Conservation (phyloP, 2,329 filamentous ascomycete genomes). For the Elsinoe necatrix region DNA sequence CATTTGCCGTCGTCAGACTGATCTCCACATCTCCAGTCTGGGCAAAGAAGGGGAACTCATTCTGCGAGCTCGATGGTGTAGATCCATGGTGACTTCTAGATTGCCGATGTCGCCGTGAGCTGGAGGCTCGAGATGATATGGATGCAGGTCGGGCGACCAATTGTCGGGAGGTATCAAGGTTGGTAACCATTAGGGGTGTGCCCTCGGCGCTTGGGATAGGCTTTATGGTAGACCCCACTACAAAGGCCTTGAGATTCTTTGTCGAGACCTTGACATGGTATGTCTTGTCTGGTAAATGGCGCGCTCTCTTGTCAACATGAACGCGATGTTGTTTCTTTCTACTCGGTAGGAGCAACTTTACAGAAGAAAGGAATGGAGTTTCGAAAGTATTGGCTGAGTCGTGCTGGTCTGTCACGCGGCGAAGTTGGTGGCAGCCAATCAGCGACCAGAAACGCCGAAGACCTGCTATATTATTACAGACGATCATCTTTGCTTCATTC, state of each 20-base stretch:
- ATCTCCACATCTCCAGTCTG: conserved; percentile 93
- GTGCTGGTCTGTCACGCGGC: conserved; percentile 12
- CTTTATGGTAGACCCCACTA: background rate
- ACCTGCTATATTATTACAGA: background rate
- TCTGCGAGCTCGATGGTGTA: conserved; percentile 37
- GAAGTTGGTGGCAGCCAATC: conserved; percentile 6
- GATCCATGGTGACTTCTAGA: conserved; percentile 68
- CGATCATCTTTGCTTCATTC: background rate
- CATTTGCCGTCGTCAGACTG: conserved; percentile 52
- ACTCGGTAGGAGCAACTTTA: background rate
- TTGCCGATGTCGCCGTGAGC: conserved; percentile 58
- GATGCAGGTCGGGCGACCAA: conserved; percentile 45
- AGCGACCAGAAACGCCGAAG: background rate
- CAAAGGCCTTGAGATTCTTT: background rate
- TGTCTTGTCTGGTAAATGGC: background rate
- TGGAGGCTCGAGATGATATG: conserved; percentile 54
- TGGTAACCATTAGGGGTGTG: conserved; percentile 51
- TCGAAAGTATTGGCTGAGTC: conserved; percentile 2
- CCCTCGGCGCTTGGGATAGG: background rate
- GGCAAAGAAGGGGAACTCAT: conserved; percentile 87
- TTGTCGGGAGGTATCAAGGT: conserved; percentile 45
- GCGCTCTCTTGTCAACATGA: background rate
- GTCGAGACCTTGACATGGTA: background rate
- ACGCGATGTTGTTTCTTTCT: background rate
- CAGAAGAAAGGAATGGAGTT: background rate